Evolutionary conservation across 228 moss, liverwort and hornwort genomes (phyloP), one percentile per base, ranked within the genome.

Genomic region (Sphagnum fallax): DNA sequence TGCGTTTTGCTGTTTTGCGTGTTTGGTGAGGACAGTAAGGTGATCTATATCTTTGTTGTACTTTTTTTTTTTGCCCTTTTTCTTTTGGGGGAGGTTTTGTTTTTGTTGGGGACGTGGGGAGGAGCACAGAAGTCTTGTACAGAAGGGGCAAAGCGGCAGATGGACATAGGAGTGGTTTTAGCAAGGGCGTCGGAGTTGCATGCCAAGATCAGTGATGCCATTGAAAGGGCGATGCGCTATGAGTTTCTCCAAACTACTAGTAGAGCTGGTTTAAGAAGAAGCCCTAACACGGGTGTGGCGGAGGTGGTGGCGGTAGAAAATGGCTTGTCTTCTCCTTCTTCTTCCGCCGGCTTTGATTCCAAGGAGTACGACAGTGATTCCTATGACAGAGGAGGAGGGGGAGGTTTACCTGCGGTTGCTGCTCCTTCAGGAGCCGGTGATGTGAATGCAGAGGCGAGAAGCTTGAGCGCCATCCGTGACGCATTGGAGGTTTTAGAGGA

Each of bases 101-200:
- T 32, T 32, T 32, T 32, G 2, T 32, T 32, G 32, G 32, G 32
- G 32, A 32, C 2, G 32, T 2, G 32, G 32, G 32, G 32, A 0
- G 32, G 32, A 32, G 32, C 2, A 32, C 32, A 32, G 32, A 32
- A 32, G 32, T 32, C 32, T 32, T 32, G 32, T 1, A 32, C 32
- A 32, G 32, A 32, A 32, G 32, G 32, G 32, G 32, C 32, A 32
- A 32, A 32, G 32, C 32, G 32, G 32, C 2, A 32, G 32, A 32
- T 32, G 32, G 95, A 92, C 79, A 92, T 95, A 57, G 88, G 95
- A 53, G 95, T 95, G 53, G 92, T 95, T 48, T 69, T 95, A 69
- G 84, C 92, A 13, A 87, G 95, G 77, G 95, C 95, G 16, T 92
- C 92, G 47, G 95, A 92, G 84, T 79, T 95, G 47, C 95, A 95